These are phyloP conservation scores for Chiua sp. DNA, from an alignment of 1,284 basidiomycete species.

Conservation along the genomic window DNA sequence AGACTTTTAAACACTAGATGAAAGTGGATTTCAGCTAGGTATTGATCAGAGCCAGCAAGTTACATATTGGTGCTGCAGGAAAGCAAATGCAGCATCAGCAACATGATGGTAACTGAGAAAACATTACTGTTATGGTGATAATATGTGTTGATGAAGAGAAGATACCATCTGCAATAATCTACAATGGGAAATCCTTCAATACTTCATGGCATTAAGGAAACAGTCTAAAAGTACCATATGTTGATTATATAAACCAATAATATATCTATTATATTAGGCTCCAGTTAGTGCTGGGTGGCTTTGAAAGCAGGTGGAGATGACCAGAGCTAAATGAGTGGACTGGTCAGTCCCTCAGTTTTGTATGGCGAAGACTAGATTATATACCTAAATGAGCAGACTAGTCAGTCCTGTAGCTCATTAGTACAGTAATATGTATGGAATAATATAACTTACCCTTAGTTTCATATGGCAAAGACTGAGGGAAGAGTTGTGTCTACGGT, in stretches of 20 bases:
- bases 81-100: slow-evolving; percentile 7
- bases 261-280: no score
- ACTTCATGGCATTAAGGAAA: slow-evolving; percentile 6
- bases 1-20: background rate
- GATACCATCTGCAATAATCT: background rate
- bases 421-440: no score
- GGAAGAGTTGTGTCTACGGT: no score
- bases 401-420: no score
- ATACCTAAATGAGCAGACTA: no score
- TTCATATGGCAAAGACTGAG: no score
- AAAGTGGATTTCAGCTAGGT: slow-evolving; percentile 7
- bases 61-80: background rate
- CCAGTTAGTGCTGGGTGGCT: no score
- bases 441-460: no score
- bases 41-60: background rate
- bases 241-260: background rate
- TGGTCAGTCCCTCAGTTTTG: no score
- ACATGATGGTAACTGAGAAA: background rate
- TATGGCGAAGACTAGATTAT: no score
- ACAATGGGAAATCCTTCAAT: slow-evolving; percentile 1
- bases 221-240: background rate
- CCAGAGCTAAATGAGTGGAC: no score
- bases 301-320: no score
- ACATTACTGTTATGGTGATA: slow-evolving; percentile 6
- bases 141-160: slow-evolving; percentile 3